phyloP scores from a whole-genome alignment of 805 yeast species.

The Ogataea allantospora region DNA sequence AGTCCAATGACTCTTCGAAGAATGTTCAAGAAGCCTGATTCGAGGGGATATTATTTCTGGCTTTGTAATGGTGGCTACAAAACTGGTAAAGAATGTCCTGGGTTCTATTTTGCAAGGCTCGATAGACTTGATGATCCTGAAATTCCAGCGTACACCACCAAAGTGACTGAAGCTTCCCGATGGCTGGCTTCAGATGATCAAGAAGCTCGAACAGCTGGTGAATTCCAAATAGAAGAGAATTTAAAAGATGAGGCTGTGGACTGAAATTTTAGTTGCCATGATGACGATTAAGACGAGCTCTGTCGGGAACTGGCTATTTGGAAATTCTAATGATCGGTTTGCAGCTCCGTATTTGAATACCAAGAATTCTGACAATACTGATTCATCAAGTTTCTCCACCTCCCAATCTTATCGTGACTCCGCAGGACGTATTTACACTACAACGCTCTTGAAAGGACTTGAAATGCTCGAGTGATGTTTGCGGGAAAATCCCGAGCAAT shows the following conservation, averaged over 20 bases:
- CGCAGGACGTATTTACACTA: no score
- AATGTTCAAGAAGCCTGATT: constrained; percentile 43
- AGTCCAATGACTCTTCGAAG: constrained; percentile 55
- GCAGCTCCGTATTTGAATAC: no score
- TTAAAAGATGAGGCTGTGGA: constrained; percentile 5
- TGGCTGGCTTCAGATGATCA: constrained; percentile 48
- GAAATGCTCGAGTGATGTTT: no score
- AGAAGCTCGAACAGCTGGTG: constrained; percentile 12
- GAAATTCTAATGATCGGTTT: no score
- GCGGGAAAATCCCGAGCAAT: no score
- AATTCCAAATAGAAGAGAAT: constrained; percentile 3
- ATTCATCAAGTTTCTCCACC: no score
- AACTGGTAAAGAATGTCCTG: constrained; percentile 44
- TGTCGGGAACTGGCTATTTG: no score
- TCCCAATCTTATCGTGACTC: no score
- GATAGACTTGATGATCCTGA: constrained; percentile 21
- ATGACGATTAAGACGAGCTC: no score
- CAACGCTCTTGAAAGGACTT: no score
- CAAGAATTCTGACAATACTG: no score
- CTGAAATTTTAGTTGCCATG: no score
- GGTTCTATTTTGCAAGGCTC: constrained; percentile 49
- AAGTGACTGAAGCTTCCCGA: constrained; percentile 35
- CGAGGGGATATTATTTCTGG: constrained; percentile 66
- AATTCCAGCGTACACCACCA: constrained; percentile 28
- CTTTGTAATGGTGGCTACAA: constrained; percentile 50